Evolutionary conservation across 2,329 filamentous ascomycete species (phyloP).

Genomic region (Aspergillus phoenicis): DNA sequence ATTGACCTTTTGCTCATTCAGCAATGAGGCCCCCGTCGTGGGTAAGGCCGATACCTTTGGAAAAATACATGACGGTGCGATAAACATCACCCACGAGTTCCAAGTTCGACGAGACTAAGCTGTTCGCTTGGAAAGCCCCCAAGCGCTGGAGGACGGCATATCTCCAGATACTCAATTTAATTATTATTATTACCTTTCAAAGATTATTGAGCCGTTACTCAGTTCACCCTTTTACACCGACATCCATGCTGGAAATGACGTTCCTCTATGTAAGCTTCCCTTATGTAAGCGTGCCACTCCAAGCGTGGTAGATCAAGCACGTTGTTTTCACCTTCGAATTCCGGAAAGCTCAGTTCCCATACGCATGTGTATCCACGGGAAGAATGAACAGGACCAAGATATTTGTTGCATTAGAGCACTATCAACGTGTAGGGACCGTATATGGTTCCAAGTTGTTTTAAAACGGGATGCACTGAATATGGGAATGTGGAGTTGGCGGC

Average conservation of each 20-base stretch:
- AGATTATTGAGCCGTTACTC: background rate
- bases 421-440: background rate
- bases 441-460: background rate
- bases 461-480: background rate
- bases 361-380: background rate
- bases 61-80: background rate
- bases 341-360: no score
- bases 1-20: background rate
- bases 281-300: no score
- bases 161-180: background rate
- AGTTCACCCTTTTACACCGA: background rate
- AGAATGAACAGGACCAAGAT: background rate
- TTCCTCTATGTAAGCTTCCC: background rate
- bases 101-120: background rate
- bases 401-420: background rate
- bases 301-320: no score
- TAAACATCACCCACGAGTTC: background rate
- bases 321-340: no score
- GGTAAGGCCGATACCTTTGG: background rate
- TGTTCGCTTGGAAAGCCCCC: background rate
- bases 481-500: background rate
- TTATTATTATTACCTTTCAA: background rate
- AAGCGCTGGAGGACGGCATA: no score
- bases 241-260: background rate
- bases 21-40: background rate